Evolutionary conservation across 148 eudicot genomes (phyloP).

Genomic region (Rhododendron simsii): DNA sequence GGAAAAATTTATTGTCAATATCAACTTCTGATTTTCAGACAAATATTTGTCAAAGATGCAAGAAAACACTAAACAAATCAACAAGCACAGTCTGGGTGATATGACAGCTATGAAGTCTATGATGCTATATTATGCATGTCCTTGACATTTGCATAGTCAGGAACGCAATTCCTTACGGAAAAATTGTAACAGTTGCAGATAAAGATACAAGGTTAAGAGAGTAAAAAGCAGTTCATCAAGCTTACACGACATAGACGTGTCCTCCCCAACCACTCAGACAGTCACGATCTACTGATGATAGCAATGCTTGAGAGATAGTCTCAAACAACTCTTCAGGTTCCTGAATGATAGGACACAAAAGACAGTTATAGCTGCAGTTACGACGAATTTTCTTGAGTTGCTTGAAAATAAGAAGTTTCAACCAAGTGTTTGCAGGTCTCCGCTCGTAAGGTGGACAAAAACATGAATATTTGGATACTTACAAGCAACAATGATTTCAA

Average conservation of each 20-base stretch:
- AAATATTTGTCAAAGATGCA: neutral
- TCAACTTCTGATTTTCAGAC: neutral
- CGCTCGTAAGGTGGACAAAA: neutral
- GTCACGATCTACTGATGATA: slow-evolving; percentile 87
- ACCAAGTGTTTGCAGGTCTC: neutral
- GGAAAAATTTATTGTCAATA: neutral
- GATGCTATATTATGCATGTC: too few relatives aligned
- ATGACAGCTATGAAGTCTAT: too few relatives aligned
- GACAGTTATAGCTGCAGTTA: neutral
- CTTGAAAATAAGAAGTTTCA: neutral
- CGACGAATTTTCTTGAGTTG: neutral
- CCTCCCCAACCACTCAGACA: slow-evolving; percentile 99
- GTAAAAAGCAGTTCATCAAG: neutral
- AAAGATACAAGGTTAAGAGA: neutral
- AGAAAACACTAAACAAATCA: neutral
- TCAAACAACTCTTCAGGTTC: slow-evolving; percentile 92
- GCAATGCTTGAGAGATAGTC: slow-evolving; percentile 90
- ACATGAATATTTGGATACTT: neutral
- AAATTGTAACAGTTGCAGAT: neutral
- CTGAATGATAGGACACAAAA: slow-evolving; percentile 29
- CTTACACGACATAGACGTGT: slow-evolving; percentile 96
- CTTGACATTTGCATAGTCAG: neutral
- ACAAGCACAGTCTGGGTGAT: neutral
- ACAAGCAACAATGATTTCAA: neutral
- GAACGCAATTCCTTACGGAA: neutral